Evolutionary conservation across 345 rosid genomes (phyloP), one percentile per base, ranked within the genome.

Genomic region (Capsella bursapastoris): DNA sequence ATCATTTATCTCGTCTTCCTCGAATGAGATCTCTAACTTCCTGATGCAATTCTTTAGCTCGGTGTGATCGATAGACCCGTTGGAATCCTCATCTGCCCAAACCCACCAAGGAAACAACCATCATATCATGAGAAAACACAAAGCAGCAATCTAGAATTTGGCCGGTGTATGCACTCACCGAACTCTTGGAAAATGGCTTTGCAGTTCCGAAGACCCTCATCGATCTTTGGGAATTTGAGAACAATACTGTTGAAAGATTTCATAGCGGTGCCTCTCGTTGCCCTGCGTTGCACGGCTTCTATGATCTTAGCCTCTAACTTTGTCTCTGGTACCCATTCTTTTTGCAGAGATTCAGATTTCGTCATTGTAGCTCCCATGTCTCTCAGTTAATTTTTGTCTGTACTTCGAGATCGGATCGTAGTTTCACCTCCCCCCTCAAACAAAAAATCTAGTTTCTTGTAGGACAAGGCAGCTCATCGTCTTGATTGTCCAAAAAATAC

Each of bases 141-240:
- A 38, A 34, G 10, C 40, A 37, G 14, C 8, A 25, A 44, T 44
- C 7, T 2, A 51, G 15, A 45, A 10, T 28, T 22, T 52, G 29
- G 14, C 4, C 1, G 2, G 25, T 13, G 15, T 5, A 13, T 56
- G 50, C 53, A 65, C 89, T 62, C 64, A 94, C 98, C 98, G 3
- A 94, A 94, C 75, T 91, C 82, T 76, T 87, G 85, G 72, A 94
- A 94, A 31, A 86, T 94, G 47, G 84, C 82, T 84, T 88, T 89
- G 89, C 96, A 89, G 48, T 88, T 91, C 76, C 90, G 88, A 40
- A 91, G 85, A 79, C 87, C 84, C 43, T 83, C 82, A 29, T 94
- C 98, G 11, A 94, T 91, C 80, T 90, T 91, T 3, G 98, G 97
- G 78, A 94, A 94, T 74, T 94, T 94, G 76, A 94, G 83, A 80